Percentiles rank a stretch among this genome's conserved stretches.
Conservation (phyloP, 352 stramenopile genomes). For the Pythium dissimile region DNA sequence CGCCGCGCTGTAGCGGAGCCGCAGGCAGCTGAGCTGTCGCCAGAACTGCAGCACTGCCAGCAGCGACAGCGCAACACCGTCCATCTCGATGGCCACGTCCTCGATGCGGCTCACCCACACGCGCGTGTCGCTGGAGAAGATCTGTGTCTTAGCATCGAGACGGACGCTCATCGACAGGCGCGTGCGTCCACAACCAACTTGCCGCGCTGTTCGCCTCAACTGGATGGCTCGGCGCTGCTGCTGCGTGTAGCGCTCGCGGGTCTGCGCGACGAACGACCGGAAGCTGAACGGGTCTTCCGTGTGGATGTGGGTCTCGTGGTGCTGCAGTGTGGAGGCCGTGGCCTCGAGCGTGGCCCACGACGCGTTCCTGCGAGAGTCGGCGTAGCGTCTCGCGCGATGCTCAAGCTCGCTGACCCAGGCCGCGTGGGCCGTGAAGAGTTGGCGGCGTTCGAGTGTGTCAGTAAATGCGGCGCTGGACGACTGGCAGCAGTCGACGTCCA, state of each 20-base stretch:
- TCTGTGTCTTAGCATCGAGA: background rate
- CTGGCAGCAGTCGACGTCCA: background rate
- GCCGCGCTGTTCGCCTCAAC: background rate
- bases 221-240: background rate
- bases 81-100: slow-evolving; percentile 2
- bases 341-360: background rate
- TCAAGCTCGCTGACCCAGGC: background rate
- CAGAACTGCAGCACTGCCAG: slow-evolving; percentile 6
- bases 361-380: background rate
- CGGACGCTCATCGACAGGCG: background rate
- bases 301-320: background rate
- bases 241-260: background rate
- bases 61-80: background rate
- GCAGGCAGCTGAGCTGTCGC: slow-evolving; percentile 9
- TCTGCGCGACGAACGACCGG: slow-evolving; percentile 2
- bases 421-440: background rate
- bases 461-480: background rate
- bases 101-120: slow-evolving; percentile 3
- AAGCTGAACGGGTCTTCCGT: background rate
- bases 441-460: background rate
- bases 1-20: background rate
- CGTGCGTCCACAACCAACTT: no score
- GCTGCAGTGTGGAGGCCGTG: background rate
- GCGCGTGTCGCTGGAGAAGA: background rate
- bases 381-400: background rate